Conservation (phyloP, 176 grass and related monocot genomes). For the Cymbopogon citratus region DNA sequence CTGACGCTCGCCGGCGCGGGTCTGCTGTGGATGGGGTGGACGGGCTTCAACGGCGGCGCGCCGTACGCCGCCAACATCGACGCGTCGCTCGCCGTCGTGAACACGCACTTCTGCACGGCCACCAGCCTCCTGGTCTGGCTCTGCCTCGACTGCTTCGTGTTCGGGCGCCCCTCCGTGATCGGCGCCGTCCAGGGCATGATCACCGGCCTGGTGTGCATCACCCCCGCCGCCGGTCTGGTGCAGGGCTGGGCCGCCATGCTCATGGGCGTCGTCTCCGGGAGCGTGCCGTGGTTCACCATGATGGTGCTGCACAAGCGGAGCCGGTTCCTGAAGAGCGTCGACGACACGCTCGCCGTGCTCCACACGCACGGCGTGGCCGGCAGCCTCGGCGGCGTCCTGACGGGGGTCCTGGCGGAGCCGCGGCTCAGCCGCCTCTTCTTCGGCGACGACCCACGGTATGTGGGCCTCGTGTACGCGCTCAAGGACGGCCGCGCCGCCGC, state of each 20-base stretch:
- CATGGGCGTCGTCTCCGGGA: constrained; percentile 59
- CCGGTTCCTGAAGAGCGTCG: constrained; percentile 41
- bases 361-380: constrained; percentile 81
- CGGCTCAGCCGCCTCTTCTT: constrained; percentile 58
- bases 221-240: too few species aligned
- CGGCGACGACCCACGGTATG: constrained; percentile 59
- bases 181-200: constrained; percentile 93
- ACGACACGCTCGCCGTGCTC: constrained; percentile 77
- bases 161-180: constrained; percentile 67
- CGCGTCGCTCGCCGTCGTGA: constrained; percentile 72
- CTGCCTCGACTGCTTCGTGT: constrained; percentile 79
- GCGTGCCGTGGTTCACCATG: constrained; percentile 84
- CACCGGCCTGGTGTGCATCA: constrained; percentile 90
- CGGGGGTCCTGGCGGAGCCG: constrained; percentile 56
- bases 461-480: constrained; percentile 64
- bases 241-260: too few species aligned
- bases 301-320: constrained; percentile 76
- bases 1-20: constrained; percentile 69
- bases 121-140: constrained; percentile 83
- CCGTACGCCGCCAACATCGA: constrained; percentile 67
- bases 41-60: constrained; percentile 75
- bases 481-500: constrained; percentile 32
- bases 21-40: constrained; percentile 74
- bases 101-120: constrained; percentile 74
- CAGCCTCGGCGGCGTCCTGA: constrained; percentile 58